phyloP scores from a whole-genome alignment of 139 green algal genomes.

The Coelastrella sp. region DNA sequence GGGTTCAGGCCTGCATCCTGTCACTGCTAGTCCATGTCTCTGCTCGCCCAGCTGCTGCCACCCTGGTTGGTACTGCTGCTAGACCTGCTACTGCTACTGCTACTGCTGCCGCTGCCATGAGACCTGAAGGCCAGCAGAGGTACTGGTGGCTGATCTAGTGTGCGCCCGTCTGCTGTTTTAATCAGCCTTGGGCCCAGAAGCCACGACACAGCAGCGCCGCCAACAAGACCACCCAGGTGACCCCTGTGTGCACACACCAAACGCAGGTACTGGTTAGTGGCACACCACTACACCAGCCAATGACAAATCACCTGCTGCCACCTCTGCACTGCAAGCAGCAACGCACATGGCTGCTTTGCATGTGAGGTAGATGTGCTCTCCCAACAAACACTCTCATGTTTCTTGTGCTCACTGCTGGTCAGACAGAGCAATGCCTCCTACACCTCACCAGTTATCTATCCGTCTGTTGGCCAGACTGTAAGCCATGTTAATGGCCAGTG shows the following conservation, averaged over 20 bases:
- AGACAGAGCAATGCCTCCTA: too few relatives aligned
- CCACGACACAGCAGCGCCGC: constrained; percentile 57
- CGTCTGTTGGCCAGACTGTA: constrained; percentile 57
- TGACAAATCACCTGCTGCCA: too few relatives aligned
- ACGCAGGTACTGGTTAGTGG: not conserved
- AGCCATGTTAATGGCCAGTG: constrained; percentile 62
- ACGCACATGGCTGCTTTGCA: too few relatives aligned
- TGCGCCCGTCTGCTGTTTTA: not conserved
- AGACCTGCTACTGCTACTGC: not conserved
- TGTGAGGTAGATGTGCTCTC: too few relatives aligned
- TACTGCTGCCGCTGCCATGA: not conserved
- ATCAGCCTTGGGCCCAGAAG: constrained; percentile 64
- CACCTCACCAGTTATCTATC: constrained; percentile 68
- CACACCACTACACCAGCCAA: too few relatives aligned
- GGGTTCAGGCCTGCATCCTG: not conserved
- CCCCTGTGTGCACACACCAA: constrained; percentile 54
- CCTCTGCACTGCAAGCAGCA: too few relatives aligned
- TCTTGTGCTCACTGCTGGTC: not conserved
- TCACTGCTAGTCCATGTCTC: not conserved
- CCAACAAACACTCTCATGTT: too few relatives aligned
- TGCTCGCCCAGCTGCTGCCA: not conserved
- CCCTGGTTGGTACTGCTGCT: not conserved
- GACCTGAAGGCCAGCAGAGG: constrained; percentile 13
- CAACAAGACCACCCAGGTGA: constrained; percentile 71
- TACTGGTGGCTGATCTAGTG: constrained; percentile 16